These are phyloP conservation scores for Petrea volubilis DNA, from an alignment of 257 asterid species.

Conservation along the genomic window DNA sequence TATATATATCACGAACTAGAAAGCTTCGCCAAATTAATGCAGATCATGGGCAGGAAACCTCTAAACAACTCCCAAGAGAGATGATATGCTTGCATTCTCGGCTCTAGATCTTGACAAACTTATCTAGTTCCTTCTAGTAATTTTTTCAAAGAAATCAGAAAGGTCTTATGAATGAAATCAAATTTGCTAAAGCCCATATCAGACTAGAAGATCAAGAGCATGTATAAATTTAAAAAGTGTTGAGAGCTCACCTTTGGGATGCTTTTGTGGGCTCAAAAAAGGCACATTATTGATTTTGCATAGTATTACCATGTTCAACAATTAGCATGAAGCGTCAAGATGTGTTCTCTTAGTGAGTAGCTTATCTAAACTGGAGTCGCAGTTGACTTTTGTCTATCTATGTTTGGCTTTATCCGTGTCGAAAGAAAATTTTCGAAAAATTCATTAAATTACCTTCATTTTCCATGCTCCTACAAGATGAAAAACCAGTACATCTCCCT, in stretches of 20 bases:
- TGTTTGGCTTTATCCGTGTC: background rate
- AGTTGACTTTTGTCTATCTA: background rate
- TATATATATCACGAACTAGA: background rate
- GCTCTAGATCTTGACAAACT: background rate
- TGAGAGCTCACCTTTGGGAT: background rate
- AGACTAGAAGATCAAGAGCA: background rate
- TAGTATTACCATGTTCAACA: background rate
- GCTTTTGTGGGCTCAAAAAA: background rate
- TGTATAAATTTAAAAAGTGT: background rate
- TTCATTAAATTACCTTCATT: constrained; percentile 24
- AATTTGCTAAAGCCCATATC: background rate
- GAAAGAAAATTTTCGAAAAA: background rate
- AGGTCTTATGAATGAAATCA: background rate
- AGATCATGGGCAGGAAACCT: background rate
- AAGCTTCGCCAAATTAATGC: background rate
- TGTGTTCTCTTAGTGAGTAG: background rate
- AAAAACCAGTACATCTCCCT: constrained; percentile 56
- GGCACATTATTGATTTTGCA: background rate
- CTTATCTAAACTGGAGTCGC: background rate
- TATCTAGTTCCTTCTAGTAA: background rate
- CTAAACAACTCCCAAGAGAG: background rate
- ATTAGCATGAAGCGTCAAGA: background rate
- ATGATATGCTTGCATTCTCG: background rate
- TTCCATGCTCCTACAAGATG: constrained; percentile 34
- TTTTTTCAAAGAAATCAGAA: background rate